Conservation (phyloP, 768 basidiomycete species). For the Hydnomerulius pinastri region DNA sequence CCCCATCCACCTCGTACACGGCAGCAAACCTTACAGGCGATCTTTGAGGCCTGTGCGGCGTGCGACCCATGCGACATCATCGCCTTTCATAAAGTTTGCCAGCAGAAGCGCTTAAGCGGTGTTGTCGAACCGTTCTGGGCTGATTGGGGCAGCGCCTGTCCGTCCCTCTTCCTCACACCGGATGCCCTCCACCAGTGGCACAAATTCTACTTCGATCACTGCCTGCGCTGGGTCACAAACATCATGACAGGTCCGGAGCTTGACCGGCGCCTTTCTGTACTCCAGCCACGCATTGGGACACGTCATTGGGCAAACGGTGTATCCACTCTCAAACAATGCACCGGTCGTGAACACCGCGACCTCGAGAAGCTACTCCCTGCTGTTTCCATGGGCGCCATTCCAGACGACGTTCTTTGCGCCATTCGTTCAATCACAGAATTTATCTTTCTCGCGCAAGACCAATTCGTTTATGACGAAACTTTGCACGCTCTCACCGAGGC, state of each 20-base stretch:
- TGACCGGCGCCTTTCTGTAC: no score
- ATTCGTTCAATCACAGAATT: conserved; percentile 41
- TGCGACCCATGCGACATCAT: conserved; percentile 23
- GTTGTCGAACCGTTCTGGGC: conserved; percentile 34
- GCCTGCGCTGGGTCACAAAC: no score
- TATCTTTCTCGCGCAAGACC: conserved; percentile 36
- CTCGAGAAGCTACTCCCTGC: no score
- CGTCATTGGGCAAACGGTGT: no score
- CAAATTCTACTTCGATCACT: no score
- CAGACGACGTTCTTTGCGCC: conserved; percentile 30
- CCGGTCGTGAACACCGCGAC: no score
- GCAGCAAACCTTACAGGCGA: neutral
- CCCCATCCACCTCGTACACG: conserved; percentile 6
- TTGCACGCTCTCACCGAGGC: conserved; percentile 2
- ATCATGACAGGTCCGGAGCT: no score
- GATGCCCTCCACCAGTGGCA: no score
- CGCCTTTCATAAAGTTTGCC: neutral
- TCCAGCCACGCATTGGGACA: no score
- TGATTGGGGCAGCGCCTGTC: no score
- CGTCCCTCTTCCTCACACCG: no score
- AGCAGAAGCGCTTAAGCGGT: conserved; percentile 1
- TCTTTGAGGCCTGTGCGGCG: conserved; percentile 1
- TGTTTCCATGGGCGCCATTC: conserved; percentile 22
- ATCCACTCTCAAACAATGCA: no score
- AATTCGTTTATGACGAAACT: conserved; percentile 18